A percentile compares a stretch with the other conserved stretches of the same genome.
These are phyloP conservation scores for Geosmithia putterillii DNA, from an alignment of 2,329 filamentous ascomycete genomes.

Conservation along the genomic window DNA sequence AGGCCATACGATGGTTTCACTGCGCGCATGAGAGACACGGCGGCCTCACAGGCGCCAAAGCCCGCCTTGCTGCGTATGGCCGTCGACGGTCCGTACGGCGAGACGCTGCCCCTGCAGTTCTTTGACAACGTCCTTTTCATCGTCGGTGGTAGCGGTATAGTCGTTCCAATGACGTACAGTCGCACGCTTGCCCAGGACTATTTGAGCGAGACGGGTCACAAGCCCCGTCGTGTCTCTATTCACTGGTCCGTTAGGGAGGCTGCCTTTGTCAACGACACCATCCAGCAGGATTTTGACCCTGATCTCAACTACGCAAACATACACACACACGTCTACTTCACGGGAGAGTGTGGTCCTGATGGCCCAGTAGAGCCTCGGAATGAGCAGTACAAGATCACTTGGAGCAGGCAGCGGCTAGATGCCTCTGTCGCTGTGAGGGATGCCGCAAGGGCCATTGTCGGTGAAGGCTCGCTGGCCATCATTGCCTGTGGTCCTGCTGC, in stretches of 20 bases:
- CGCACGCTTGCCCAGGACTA: conserved; percentile 8
- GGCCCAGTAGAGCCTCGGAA: neutral
- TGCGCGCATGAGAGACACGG: conserved; percentile 18
- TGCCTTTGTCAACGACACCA: conserved; percentile 19
- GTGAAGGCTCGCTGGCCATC: conserved; percentile 20
- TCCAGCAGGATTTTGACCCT: conserved; percentile 18
- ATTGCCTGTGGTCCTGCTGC: conserved; percentile 30
- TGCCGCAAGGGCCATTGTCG: conserved; percentile 8
- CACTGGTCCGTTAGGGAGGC: conserved; percentile 31
- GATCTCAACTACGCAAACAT: conserved; percentile 14
- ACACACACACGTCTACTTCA: conserved; percentile 23
- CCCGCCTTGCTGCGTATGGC: conserved; percentile 19
- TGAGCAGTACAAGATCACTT: conserved; percentile 2
- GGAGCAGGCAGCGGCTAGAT: conserved; percentile 17
- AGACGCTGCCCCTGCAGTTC: conserved; percentile 20
- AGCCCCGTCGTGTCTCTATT: conserved; percentile 13
- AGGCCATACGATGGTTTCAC: conserved; percentile 33
- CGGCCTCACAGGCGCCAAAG: conserved; percentile 10
- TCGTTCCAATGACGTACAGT: conserved; percentile 26
- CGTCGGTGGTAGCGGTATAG: conserved; percentile 31
- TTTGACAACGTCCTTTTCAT: conserved; percentile 29
- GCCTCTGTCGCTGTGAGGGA: conserved; percentile 17
- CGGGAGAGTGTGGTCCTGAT: conserved; percentile 3
- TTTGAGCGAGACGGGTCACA: neutral
- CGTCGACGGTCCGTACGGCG: conserved; percentile 32